phyloP scores from a whole-genome alignment of 768 basidiomycete species.

The Botryobasidium botryosum region DNA sequence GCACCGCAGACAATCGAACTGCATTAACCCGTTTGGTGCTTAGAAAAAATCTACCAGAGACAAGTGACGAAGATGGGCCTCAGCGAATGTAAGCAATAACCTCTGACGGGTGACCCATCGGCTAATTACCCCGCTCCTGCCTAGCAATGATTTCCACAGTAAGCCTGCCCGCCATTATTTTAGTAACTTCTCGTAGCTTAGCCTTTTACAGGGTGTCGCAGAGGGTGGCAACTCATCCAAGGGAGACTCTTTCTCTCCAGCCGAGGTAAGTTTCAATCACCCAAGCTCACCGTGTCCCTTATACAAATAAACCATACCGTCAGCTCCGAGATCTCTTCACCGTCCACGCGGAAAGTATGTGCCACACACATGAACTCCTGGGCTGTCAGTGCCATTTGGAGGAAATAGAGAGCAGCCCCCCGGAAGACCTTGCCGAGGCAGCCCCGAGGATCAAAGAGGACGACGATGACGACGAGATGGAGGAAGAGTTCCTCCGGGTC shows the following conservation, averaged over 20 bases:
- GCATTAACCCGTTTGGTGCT: conserved; percentile 4
- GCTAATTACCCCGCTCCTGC: conserved; percentile 5
- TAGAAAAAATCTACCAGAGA: conserved; percentile 84
- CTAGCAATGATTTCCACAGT: conserved; percentile 24
- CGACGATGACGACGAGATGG: conserved; percentile 14
- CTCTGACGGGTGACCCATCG: conserved; percentile 11
- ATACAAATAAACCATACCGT: conserved; percentile 3
- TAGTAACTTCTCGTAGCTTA: conserved; percentile 11
- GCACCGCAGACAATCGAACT: not conserved
- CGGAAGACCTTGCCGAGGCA: conserved; percentile 5
- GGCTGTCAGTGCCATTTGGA: conserved; percentile 48
- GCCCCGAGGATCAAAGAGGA: conserved; percentile 15
- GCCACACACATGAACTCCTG: conserved; percentile 86
- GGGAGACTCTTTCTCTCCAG: conserved; percentile 71
- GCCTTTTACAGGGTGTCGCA: not conserved
- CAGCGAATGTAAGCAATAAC: conserved; percentile 50
- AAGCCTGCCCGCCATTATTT: conserved; percentile 34
- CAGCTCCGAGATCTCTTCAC: conserved; percentile 88
- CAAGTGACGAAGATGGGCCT: conserved; percentile 89
- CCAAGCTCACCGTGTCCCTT: conserved; percentile 4
- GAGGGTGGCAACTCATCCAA: conserved; percentile 38
- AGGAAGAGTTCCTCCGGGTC: not conserved
- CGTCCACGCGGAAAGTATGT: conserved; percentile 58
- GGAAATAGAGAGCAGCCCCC: conserved; percentile 1
- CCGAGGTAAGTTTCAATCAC: conserved; percentile 43